Conservation (phyloP, 2,329 filamentous ascomycete genomes). For the Harringtonia aguacate region DNA sequence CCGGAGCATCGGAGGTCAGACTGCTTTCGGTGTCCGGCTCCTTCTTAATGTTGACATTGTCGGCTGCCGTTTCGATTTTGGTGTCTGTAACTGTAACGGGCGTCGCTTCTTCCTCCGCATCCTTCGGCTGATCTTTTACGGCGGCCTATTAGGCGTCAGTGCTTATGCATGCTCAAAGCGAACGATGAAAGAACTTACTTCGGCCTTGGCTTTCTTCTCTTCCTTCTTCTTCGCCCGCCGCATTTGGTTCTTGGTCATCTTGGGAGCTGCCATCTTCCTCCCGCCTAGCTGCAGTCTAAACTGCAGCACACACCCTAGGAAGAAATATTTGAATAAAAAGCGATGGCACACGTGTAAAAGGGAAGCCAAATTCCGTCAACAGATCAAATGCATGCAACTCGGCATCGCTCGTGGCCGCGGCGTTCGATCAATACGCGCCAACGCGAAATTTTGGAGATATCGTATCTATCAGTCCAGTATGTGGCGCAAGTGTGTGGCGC, state of each 20-base stretch:
- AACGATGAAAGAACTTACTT: slow-evolving; percentile 25
- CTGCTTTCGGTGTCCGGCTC: slow-evolving; percentile 24
- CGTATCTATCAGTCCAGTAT: too few species aligned
- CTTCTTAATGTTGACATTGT: slow-evolving; percentile 14
- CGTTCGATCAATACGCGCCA: neutral
- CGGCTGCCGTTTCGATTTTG: slow-evolving; percentile 8
- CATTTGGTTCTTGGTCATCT: slow-evolving; percentile 90
- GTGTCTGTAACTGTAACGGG: slow-evolving; percentile 10
- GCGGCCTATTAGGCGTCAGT: neutral
- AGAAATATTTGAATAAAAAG: too few species aligned
- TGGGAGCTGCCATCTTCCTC: slow-evolving; percentile 49
- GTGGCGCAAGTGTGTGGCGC: too few species aligned
- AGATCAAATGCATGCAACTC: too few species aligned
- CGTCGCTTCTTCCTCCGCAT: neutral
- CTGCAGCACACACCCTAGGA: too few species aligned
- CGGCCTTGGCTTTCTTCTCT: slow-evolving; percentile 58
- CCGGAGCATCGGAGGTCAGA: slow-evolving; percentile 34
- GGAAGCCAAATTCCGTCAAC: too few species aligned
- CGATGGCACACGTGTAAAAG: too few species aligned
- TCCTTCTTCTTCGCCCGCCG: slow-evolving; percentile 91
- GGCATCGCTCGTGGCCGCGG: too few species aligned
- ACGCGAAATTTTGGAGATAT: slow-evolving; percentile 4
- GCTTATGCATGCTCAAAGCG: neutral
- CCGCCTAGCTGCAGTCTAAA: too few species aligned
- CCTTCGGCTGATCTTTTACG: neutral